phyloP scores from a whole-genome alignment of 2,329 filamentous ascomycete genomes.

The Mycosphaerella sp. region DNA sequence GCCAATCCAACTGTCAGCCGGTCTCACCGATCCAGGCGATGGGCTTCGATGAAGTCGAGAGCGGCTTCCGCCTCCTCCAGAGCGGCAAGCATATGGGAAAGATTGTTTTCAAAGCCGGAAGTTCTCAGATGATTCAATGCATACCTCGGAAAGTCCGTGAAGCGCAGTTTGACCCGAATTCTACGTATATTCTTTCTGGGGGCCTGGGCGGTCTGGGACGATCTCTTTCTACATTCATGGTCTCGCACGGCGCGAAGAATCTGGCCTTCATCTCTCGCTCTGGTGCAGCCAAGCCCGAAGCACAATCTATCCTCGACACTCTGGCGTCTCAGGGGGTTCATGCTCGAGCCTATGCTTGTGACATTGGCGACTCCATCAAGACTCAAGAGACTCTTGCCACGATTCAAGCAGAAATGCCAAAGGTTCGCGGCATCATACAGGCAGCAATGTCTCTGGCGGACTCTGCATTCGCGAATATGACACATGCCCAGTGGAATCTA shows the following conservation, averaged over 20 bases:
- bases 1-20: slow-evolving; percentile 6
- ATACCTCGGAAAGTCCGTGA: slow-evolving; percentile 1
- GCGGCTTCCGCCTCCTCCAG: slow-evolving; percentile 16
- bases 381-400: slow-evolving; percentile 20
- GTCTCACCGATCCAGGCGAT: slow-evolving; percentile 12
- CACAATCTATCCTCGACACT: not conserved
- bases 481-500: slow-evolving; percentile 9
- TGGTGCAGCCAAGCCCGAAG: not conserved
- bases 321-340: not conserved
- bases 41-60: slow-evolving; percentile 16
- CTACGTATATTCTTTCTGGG: slow-evolving; percentile 15
- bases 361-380: slow-evolving; percentile 2
- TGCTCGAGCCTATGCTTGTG: slow-evolving; percentile 7
- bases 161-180: not conserved
- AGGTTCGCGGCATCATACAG: slow-evolving; percentile 40
- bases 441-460: slow-evolving; percentile 32
- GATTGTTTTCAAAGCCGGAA: slow-evolving; percentile 4
- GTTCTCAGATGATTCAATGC: not conserved
- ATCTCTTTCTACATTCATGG: slow-evolving; percentile 2
- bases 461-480: slow-evolving; percentile 24
- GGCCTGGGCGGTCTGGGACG: slow-evolving; percentile 13
- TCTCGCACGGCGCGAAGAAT: slow-evolving; percentile 5
- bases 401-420: slow-evolving; percentile 19
- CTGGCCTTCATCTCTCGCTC: slow-evolving; percentile 11
- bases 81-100: slow-evolving; percentile 16